Percentiles rank a stretch among this genome's conserved stretches.
Evolutionary conservation across 2,329 filamentous ascomycete genomes (phyloP).

Genomic region (Aspergillus oerlinghausenensis): DNA sequence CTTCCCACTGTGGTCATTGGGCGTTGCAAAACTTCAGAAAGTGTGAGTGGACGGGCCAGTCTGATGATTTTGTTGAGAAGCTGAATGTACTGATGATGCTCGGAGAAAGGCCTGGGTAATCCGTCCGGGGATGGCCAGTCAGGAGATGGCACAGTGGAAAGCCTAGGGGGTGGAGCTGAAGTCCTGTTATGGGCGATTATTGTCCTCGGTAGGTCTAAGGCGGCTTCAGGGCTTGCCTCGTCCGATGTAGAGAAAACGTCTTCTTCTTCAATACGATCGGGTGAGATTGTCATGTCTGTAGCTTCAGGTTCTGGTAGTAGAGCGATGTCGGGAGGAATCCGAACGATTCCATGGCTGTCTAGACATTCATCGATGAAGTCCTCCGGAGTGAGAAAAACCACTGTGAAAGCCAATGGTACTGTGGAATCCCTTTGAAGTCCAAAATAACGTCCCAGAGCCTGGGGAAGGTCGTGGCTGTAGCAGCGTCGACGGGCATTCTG

Average conservation of each 20-base stretch:
- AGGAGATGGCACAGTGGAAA: too few relatives aligned
- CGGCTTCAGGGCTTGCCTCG: background rate
- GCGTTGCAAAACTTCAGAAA: background rate
- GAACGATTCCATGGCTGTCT: background rate
- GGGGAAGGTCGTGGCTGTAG: conserved; percentile 1
- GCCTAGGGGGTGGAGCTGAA: too few relatives aligned
- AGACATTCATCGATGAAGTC: conserved; percentile 1
- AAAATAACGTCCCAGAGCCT: background rate
- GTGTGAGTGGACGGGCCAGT: too few relatives aligned
- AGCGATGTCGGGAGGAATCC: background rate
- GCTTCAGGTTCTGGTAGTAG: background rate
- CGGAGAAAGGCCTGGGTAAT: too few relatives aligned
- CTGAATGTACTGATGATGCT: too few relatives aligned
- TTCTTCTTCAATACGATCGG: too few relatives aligned
- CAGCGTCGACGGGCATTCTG: background rate
- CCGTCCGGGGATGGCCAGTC: too few relatives aligned
- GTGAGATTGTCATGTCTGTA: too few relatives aligned
- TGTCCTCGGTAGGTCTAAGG: too few relatives aligned
- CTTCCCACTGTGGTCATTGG: too few relatives aligned
- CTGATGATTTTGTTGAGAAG: too few relatives aligned
- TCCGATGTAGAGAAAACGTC: background rate
- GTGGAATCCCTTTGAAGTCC: background rate
- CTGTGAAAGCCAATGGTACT: background rate
- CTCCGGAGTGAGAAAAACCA: background rate
- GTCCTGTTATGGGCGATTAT: too few relatives aligned